Evolutionary conservation across 306 rosid genomes (phyloP).

Genomic region (Cucumis sativus): DNA sequence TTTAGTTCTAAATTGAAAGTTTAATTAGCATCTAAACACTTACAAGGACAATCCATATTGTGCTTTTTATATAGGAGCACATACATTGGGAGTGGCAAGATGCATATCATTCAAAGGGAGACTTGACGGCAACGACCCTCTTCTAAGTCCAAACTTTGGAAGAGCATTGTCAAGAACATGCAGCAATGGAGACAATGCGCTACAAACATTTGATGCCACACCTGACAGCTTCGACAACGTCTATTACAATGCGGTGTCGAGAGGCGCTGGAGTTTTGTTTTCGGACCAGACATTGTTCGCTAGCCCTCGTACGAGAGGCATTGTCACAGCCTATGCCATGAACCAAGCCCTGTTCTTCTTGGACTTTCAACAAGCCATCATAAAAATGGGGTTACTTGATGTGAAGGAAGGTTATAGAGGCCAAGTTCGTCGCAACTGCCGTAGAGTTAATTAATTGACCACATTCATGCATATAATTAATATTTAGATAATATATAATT

Average conservation of each 20-base stretch:
- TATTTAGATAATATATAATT: no score
- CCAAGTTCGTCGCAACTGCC: conserved; percentile 49
- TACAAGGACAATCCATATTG: no score
- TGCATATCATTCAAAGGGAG: conserved; percentile 58
- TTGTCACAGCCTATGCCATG: conserved; percentile 46
- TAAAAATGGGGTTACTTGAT: conserved; percentile 60
- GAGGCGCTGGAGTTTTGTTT: conserved; percentile 40
- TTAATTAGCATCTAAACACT: no score
- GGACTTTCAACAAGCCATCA: conserved; percentile 62
- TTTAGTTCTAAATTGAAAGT: no score
- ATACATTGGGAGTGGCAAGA: conserved; percentile 73
- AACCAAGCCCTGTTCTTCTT: conserved; percentile 63
- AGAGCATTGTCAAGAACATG: conserved; percentile 43
- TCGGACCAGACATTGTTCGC: conserved; percentile 53
- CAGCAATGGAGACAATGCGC: conserved; percentile 37
- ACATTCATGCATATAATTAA: no score
- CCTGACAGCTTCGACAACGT: conserved; percentile 45
- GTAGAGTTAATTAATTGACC: conserved; percentile 21
- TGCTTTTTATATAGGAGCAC: conserved; percentile 38
- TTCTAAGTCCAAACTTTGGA: conserved; percentile 39
- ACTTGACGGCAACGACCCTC: conserved; percentile 22
- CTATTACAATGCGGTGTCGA: conserved; percentile 35
- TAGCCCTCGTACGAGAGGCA: conserved; percentile 28
- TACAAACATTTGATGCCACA: conserved; percentile 54
- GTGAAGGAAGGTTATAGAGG: conserved; percentile 46